Conservation (phyloP, 164 flowering plant genomes). For the Hamamelis virginiana region DNA sequence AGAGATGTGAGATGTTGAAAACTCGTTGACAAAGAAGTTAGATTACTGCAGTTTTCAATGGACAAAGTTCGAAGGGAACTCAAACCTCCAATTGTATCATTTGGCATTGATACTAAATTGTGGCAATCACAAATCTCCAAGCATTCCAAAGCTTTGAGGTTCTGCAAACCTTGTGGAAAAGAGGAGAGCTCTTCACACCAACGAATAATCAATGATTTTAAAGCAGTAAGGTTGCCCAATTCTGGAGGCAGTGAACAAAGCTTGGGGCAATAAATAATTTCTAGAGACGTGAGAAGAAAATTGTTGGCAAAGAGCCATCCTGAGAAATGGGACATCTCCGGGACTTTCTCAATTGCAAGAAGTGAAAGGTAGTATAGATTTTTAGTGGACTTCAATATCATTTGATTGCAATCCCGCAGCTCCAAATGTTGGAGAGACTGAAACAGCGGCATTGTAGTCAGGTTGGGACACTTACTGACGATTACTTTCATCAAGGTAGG, state of each 20-base stretch:
- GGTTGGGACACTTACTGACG: slow-evolving; percentile 10
- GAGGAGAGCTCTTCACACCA: slow-evolving; percentile 9
- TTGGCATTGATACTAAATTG: not conserved
- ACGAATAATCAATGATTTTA: slow-evolving; percentile 7
- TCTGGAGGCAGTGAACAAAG: not conserved
- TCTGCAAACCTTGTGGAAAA: not conserved
- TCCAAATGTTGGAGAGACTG: slow-evolving; percentile 17
- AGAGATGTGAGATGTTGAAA: slow-evolving; percentile 10
- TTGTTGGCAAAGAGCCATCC: not conserved
- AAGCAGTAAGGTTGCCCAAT: not conserved
- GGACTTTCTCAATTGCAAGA: slow-evolving; percentile 4
- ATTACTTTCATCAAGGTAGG: slow-evolving; percentile 8
- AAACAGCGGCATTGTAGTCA: slow-evolving; percentile 10
- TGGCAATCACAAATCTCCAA: slow-evolving; percentile 13
- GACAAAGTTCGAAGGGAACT: slow-evolving; percentile 7
- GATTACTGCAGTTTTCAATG: slow-evolving; percentile 12
- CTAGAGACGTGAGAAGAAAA: not conserved
- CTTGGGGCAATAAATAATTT: slow-evolving; percentile 11
- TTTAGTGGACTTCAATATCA: not conserved
- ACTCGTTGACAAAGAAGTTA: slow-evolving; percentile 2
- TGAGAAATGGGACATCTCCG: not conserved
- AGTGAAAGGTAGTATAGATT: not conserved
- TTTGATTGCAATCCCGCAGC: slow-evolving; percentile 6
- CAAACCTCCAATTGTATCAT: not conserved
- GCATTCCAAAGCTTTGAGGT: slow-evolving; percentile 8